phyloP scores from a whole-genome alignment of 176 grass and related monocot genomes.

The Paspalum notatum region DNA sequence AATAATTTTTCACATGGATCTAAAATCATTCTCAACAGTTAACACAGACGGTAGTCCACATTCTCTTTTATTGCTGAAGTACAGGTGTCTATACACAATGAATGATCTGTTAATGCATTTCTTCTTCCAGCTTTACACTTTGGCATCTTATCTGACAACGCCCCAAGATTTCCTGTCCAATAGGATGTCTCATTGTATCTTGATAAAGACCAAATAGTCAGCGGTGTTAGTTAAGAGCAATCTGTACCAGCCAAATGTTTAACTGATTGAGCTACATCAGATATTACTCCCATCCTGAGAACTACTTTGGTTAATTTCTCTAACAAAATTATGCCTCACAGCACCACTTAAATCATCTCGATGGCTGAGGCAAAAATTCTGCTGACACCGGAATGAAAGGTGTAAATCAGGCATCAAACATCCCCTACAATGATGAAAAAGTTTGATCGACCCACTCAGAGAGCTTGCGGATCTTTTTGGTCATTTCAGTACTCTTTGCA shows the following conservation, averaged over 20 bases:
- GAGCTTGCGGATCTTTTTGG: conserved; percentile 59
- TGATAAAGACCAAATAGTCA: conserved; percentile 30
- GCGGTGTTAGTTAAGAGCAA: conserved; percentile 35
- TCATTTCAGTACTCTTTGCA: conserved; percentile 64
- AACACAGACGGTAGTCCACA: background rate
- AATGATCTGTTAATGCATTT: conserved; percentile 35
- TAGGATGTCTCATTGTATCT: conserved; percentile 8
- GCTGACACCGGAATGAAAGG: background rate
- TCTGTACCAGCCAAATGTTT: conserved; percentile 8
- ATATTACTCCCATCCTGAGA: conserved; percentile 12
- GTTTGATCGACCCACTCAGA: conserved; percentile 54
- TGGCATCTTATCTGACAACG: conserved; percentile 27
- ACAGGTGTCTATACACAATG: conserved; percentile 27
- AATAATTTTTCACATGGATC: too few species aligned
- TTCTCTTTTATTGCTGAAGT: conserved; percentile 9
- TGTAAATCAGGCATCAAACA: background rate
- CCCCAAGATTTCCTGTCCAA: background rate
- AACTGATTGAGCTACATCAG: conserved; percentile 23
- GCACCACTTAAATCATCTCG: conserved; percentile 27
- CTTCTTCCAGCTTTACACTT: conserved; percentile 19
- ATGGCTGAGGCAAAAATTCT: conserved; percentile 15
- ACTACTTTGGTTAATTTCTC: conserved; percentile 25
- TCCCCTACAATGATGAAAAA: conserved; percentile 56
- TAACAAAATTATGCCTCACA: conserved; percentile 43
- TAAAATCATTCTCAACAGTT: background rate